A percentile compares a stretch with the other conserved stretches of the same genome.
phyloP scores from a whole-genome alignment of 2,329 filamentous ascomycete species.

The Dactylellina cionopaga region DNA sequence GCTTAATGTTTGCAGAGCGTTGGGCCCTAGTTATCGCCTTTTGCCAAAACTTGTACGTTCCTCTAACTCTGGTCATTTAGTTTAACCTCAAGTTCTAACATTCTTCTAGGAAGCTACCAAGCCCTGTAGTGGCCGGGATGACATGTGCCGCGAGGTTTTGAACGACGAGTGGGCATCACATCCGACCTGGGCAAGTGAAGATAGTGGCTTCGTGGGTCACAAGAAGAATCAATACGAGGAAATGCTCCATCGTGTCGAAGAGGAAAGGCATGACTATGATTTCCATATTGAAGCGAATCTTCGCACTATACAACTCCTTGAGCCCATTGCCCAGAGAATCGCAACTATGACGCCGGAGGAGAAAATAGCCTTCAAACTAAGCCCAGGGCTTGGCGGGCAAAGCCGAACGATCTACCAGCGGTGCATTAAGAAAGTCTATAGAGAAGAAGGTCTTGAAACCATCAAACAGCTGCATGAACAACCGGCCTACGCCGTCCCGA shows the following conservation, averaged over 20 bases:
- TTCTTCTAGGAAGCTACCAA: conserved; percentile 77
- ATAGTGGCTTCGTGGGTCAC: conserved; percentile 96
- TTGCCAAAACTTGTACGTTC: conserved; percentile 76
- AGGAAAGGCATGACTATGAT: conserved; percentile 98
- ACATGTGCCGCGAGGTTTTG: conserved; percentile 89
- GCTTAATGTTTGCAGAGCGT: conserved; percentile 91
- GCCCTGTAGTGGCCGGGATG: conserved; percentile 90
- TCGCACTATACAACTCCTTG: conserved; percentile 93
- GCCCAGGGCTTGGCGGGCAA: conserved; percentile 84
- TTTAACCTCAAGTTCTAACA: conserved; percentile 3
- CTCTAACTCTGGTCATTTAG: background rate
- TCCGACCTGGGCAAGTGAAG: conserved; percentile 97
- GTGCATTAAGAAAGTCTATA: conserved; percentile 95
- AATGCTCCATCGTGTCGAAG: conserved; percentile 92
- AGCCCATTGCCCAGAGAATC: conserved; percentile 92
- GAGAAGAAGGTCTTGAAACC: conserved; percentile 82
- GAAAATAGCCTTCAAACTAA: conserved; percentile 78
- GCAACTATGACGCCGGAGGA: conserved; percentile 79
- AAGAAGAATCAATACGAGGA: conserved; percentile 97
- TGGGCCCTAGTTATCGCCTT: conserved; percentile 92
- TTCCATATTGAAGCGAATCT: conserved; percentile 96
- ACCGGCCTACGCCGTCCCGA: conserved; percentile 86
- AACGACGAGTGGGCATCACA: conserved; percentile 99
- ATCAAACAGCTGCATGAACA: conserved; percentile 85
- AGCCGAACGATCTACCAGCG: conserved; percentile 97